phyloP scores from a whole-genome alignment of 139 green algal species.

The Dunaliella primolecta region DNA sequence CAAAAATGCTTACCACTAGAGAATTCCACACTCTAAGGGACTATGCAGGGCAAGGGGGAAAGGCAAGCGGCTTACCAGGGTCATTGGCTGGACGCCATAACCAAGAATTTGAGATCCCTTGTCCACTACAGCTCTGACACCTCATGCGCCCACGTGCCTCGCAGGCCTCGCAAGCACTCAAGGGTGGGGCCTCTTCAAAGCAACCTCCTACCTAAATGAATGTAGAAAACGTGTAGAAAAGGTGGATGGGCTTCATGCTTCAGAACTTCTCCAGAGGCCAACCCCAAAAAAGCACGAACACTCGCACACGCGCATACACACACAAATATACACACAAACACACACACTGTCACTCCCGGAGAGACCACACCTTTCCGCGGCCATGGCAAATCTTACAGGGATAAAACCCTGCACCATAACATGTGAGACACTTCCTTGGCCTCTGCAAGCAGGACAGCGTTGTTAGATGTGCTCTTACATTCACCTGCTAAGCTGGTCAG shows the following conservation, averaged over 20 bases:
- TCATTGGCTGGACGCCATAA: not conserved
- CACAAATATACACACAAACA: not conserved
- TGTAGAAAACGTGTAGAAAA: not conserved
- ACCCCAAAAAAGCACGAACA: not conserved
- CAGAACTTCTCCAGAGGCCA: not conserved
- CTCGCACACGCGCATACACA: not conserved
- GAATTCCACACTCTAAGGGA: too few species aligned
- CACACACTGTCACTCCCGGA: not conserved
- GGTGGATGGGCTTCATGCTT: not conserved
- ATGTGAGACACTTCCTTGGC: not conserved
- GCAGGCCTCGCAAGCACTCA: not conserved
- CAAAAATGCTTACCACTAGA: too few species aligned
- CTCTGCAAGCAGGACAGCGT: too few species aligned
- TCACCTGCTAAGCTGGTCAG: not conserved
- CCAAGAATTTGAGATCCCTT: not conserved
- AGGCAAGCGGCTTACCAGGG: not conserved
- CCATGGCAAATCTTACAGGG: not conserved
- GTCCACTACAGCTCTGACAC: not conserved
- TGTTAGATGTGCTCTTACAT: not conserved
- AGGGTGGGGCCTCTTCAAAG: not conserved
- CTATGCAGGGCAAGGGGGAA: too few species aligned
- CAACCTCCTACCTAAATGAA: not conserved
- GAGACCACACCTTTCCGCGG: not conserved
- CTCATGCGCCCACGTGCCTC: not conserved
- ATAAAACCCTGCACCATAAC: constrained; percentile 1